phyloP scores from a whole-genome alignment of 495 filamentous ascomycete genomes.

The Daldinia grandis region DNA sequence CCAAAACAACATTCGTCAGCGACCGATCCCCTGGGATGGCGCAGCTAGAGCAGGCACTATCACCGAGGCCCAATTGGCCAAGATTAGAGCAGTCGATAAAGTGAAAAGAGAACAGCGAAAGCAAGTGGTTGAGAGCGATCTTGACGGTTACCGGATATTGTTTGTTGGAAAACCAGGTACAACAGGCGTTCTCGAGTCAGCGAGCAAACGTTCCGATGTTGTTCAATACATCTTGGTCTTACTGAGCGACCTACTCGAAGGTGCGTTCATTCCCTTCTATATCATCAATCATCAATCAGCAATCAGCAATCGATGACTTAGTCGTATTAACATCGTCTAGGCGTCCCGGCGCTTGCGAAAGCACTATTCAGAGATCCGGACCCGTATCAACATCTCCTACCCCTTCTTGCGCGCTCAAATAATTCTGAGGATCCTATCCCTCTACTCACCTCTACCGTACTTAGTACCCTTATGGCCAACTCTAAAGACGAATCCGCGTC shows the following conservation, averaged over 20 bases:
- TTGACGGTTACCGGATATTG: conserved; percentile 77
- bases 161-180: conserved; percentile 75
- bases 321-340: conserved; percentile 56
- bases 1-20: conserved; percentile 91
- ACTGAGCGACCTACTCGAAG: conserved; percentile 85
- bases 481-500: conserved; percentile 64
- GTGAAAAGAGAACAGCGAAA: conserved; percentile 83
- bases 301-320: not conserved
- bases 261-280: conserved; percentile 55
- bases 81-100: conserved; percentile 98
- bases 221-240: conserved; percentile 94
- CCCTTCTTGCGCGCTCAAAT: conserved; percentile 80
- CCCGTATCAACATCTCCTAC: conserved; percentile 86
- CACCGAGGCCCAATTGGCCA: conserved; percentile 91
- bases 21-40: conserved; percentile 98
- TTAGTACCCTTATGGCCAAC: conserved; percentile 80
- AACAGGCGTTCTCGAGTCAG: conserved; percentile 81
- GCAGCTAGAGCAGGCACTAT: conserved; percentile 93
- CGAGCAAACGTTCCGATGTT: conserved; percentile 82
- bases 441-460: conserved; percentile 86
- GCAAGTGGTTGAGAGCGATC: conserved; percentile 79
- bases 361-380: conserved; percentile 76
- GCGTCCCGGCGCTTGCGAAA: conserved; percentile 76
- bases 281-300: not conserved
- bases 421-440: conserved; percentile 88